Evolutionary conservation across 768 basidiomycete genomes (phyloP), one percentile per base, ranked within the genome.

Genomic region (Podaxis pistillaris): DNA sequence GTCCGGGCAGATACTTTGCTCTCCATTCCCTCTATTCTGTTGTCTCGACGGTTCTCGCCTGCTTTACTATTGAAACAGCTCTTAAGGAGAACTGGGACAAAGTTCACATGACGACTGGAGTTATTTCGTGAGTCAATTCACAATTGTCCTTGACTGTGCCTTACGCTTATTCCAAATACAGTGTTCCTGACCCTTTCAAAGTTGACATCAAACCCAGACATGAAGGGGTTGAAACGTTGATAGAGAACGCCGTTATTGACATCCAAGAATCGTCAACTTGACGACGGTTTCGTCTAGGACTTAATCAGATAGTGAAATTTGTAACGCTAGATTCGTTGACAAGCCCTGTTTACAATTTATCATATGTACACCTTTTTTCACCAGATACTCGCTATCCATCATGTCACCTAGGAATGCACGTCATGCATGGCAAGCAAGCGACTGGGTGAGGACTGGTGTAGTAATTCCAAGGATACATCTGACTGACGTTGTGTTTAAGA

Each of bases 171-270:
- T 13, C 11, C 1, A 22, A 7, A 7, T 15, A 30, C 44, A 58
- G 57, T 1, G 19, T 58, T 50, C 69, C 70, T 15, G 58, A 65
- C 33, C 60, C 67, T 13, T 72, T 71, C 44, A 41, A 67, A 24
- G 70, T 66, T 33, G 64, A 66, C 30, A 73, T 73, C 44, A 68
- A 64, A 12, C 67, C 69, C 13, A 66, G 68, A 33, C 65, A 63
- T 12, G 53, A 65, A 46, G 56, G 58, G 19, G 62, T 62, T 9
- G 52, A 60, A 36, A 40, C 33, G 15, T 52, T 69, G 51, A 58
- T 69, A 41, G 63, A 65, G 49, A 37, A 41, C 2, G 44, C 57
- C 12, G 8, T 58, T 17, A 26, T 37, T 22, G 33, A 58, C 26
- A n/a, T 56, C 40, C 55, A 44, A 19, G 44, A 41, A n/a, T 41